Percentiles rank a stretch among this genome's conserved stretches.
These are phyloP conservation scores for Russula virescens DNA, from an alignment of 768 basidiomycete genomes.

Conservation along the genomic window DNA sequence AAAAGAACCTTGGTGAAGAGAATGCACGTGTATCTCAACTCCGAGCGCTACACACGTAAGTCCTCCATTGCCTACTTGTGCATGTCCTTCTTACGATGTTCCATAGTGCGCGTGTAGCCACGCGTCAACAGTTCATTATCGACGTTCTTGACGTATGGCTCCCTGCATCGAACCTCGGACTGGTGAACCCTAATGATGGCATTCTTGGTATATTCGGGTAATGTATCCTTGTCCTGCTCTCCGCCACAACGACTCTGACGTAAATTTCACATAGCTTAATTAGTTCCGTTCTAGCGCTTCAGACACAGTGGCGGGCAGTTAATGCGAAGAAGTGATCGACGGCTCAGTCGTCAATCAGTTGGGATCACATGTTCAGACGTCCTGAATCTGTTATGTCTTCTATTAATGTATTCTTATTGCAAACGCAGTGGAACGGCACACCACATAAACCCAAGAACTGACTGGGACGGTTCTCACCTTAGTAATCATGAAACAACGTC, in stretches of 20 bases:
- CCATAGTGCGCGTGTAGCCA: slow-evolving; percentile 53
- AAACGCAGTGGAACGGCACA: neutral
- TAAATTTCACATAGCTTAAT: slow-evolving; percentile 43
- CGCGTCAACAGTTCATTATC: slow-evolving; percentile 74
- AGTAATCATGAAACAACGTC: too few species aligned
- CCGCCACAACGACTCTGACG: slow-evolving; percentile 2
- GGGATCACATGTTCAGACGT: neutral
- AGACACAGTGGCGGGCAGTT: slow-evolving; percentile 19
- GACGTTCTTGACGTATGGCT: slow-evolving; percentile 88
- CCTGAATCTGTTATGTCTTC: too few species aligned
- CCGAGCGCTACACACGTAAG: slow-evolving; percentile 50
- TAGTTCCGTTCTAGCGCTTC: slow-evolving; percentile 33
- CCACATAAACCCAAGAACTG: too few species aligned
- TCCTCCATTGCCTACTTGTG: slow-evolving; percentile 12
- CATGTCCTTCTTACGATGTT: slow-evolving; percentile 15
- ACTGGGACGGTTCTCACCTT: too few species aligned
- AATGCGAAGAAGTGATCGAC: slow-evolving; percentile 12
- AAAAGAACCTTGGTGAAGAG: slow-evolving; percentile 64
- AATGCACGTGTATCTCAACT: slow-evolving; percentile 60
- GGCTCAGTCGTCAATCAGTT: neutral
- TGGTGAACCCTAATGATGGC: slow-evolving; percentile 78
- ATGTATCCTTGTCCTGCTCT: slow-evolving; percentile 28
- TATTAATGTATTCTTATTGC: neutral
- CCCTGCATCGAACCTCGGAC: slow-evolving; percentile 76
- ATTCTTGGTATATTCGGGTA: slow-evolving; percentile 81